These are phyloP conservation scores for Blumeria hordei DNA, from an alignment of 2,329 filamentous ascomycete genomes.

Conservation along the genomic window DNA sequence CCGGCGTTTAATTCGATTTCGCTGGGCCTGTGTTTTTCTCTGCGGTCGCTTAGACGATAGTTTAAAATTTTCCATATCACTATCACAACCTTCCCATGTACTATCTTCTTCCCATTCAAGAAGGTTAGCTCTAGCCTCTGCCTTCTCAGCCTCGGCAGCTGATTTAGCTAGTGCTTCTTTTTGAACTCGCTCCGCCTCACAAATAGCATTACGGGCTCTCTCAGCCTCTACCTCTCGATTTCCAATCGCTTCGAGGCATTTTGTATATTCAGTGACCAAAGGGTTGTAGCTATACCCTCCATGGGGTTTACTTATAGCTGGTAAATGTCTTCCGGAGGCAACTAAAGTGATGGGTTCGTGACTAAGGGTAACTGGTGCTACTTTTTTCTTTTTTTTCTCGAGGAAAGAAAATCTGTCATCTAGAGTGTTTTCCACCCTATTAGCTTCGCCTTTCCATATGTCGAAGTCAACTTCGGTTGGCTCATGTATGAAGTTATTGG, in stretches of 20 bases:
- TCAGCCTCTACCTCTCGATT: slow-evolving; percentile 60
- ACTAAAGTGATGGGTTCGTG: slow-evolving; percentile 58
- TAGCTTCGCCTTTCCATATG: slow-evolving; percentile 41
- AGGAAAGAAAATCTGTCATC: slow-evolving; percentile 39
- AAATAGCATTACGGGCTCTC: slow-evolving; percentile 42
- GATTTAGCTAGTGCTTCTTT: slow-evolving; percentile 44
- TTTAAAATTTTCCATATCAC: slow-evolving; percentile 44
- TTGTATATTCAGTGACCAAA: slow-evolving; percentile 62
- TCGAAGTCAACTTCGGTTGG: slow-evolving; percentile 48
- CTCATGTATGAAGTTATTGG: slow-evolving; percentile 20
- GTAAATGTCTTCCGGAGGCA: slow-evolving; percentile 57
- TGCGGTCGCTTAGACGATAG: slow-evolving; percentile 50
- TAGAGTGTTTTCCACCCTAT: slow-evolving; percentile 20
- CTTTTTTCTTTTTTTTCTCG: slow-evolving; percentile 37
- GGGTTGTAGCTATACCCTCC: slow-evolving; percentile 89
- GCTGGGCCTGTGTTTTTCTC: slow-evolving; percentile 65
- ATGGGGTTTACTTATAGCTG: slow-evolving; percentile 54
- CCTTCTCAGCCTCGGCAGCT: slow-evolving; percentile 50
- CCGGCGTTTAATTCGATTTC: slow-evolving; percentile 69
- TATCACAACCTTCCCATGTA: slow-evolving; percentile 77
- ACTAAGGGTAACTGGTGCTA: slow-evolving; percentile 51
- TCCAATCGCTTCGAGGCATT: slow-evolving; percentile 48
- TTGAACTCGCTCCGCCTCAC: slow-evolving; percentile 40
- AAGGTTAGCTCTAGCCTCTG: slow-evolving; percentile 37
- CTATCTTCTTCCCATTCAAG: slow-evolving; percentile 68